Evolutionary conservation across 1,139 yeast genomes (phyloP), one percentile per base, ranked within the genome.

Genomic region (Sugiyamaella neomexicana): DNA sequence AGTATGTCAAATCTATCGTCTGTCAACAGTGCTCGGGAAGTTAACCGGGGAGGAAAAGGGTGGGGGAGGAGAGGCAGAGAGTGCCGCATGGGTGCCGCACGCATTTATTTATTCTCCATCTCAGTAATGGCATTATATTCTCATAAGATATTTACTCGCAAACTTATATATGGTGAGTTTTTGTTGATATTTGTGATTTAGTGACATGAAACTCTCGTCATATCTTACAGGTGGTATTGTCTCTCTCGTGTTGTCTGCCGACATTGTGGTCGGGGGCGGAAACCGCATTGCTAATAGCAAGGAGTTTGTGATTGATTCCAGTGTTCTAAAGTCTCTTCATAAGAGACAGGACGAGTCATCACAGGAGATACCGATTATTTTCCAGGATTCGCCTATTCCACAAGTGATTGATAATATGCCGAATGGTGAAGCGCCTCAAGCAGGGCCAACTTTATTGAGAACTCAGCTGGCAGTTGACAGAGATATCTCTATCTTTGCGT

Each of bases 401-500:
- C 49, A 45, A 25, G 27, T 45, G 9, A 38, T 47, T 29, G 51
- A 47, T 16, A 37, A 47, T 38, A 46, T 50, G 50, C 50, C 58
- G n/a, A 63, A 52, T 29, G 61, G 60, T 63, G 71, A 68, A 65
- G 69, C 63, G 59, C 72, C 69, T 36, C 58, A 60, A 32, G 60
- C 59, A 9, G 72, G 70, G 16, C 67, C 69, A 31, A 62, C 69
- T 29, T 62, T 70, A 42, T 62, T 71, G 53, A 60, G 65, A 23
- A 69, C 73, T 13, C 70, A 68, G 42, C 62, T 71, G 39, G 68
- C 70, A 1, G 63, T 66, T 25, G 62, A 63, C 54, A 60, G 65
- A 12, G 70, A 67, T n/a, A 62, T 69, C 38, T 62, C 68, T 51
- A 68, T 69, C 43, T 71, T 70, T 57, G 68, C 71, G 15, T 60